Percentiles rank a stretch among this genome's conserved stretches.
Conservation (phyloP, 495 filamentous ascomycete genomes). For the Daldinia caldariorum region DNA sequence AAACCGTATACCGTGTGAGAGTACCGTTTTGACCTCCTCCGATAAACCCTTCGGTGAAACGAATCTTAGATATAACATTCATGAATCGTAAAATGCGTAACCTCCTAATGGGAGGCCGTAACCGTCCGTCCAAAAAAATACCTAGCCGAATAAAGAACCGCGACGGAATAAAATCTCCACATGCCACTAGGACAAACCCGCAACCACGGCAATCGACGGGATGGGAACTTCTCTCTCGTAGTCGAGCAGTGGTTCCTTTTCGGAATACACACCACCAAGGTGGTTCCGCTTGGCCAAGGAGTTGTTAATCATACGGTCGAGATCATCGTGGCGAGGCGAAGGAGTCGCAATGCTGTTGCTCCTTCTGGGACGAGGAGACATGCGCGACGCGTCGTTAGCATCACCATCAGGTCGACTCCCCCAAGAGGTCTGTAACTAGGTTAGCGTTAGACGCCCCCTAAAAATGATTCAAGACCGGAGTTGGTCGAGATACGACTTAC, state of each 20-base stretch:
- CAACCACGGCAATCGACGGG: conserved; percentile 32
- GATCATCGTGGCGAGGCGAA: conserved; percentile 43
- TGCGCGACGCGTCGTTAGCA: conserved; percentile 65
- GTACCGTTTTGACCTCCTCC: conserved; percentile 47
- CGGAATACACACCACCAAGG: conserved; percentile 18
- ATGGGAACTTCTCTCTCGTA: conserved; percentile 28
- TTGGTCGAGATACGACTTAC: conserved; percentile 25
- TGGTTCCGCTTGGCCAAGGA: conserved; percentile 21
- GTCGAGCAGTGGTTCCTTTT: conserved; percentile 35
- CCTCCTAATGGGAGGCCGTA: conserved; percentile 23
- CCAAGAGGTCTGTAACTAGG: conserved; percentile 70
- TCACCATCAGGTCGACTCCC: conserved; percentile 74
- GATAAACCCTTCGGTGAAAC: conserved; percentile 34
- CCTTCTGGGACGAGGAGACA: conserved; percentile 60
- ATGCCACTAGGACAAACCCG: conserved; percentile 23
- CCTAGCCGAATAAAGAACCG: conserved; percentile 26
- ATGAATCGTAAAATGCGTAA: conserved; percentile 46
- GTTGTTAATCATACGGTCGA: conserved; percentile 31
- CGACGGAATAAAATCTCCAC: conserved; percentile 17
- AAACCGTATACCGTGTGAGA: conserved; percentile 38
- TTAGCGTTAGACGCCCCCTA: conserved; percentile 30
- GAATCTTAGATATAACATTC: conserved; percentile 36
- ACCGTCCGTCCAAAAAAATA: conserved; percentile 29
- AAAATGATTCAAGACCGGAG: background rate
- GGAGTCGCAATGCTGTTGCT: conserved; percentile 61